Base-by-base conservation (phyloP, 306 rosid species). In the Sindora glabra region DNA sequence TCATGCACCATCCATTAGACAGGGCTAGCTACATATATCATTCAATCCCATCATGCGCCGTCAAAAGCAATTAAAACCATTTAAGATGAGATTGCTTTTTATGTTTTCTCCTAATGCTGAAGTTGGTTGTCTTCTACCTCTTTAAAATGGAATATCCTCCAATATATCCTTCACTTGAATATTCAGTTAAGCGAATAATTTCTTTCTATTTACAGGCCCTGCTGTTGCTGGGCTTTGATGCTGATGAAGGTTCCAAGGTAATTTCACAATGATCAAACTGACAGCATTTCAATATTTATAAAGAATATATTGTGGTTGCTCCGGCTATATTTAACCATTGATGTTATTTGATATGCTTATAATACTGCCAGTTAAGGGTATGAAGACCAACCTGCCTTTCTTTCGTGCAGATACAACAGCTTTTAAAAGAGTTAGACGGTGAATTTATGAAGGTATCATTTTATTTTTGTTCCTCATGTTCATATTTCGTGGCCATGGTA, bases 341-440 rank as follows among this genome's bases (percentile, higher is more conserved):
- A 0, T 13, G 19, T 38, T 49, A 10, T 50, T 27, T 45, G 2
- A n/a, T 12, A 22, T 30, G 13, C 26, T 42, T 42, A 44, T 18
- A 59, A 41, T 61, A 44, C 14, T 61, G 23, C 22, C 55, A 34
- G 10, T 56, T 19, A 56, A 10, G 48, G 8, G 10, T 64, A 37
- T 39, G 38, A 51, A 57, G 60, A 57, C 40, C 69, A 59, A 30
- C 21, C 16, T 42, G 65, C 53, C 39, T 62, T 77, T 64, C 29
- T 65, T 47, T 48, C n/a, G 18, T 70, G 76, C 96, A 92, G 99
- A 73, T 92, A 68, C 83, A 77, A 80, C 78, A 78, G 71, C 80
- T 89, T 70, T 61, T 92, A 81, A 89, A 82, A 62, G 85, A 80
- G 60, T 56, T 92, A 72, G 96, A 75, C 33, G 99, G 96, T 37